Base-by-base conservation (phyloP, 164 flowering plant species). In the Echeveria elegans region DNA sequence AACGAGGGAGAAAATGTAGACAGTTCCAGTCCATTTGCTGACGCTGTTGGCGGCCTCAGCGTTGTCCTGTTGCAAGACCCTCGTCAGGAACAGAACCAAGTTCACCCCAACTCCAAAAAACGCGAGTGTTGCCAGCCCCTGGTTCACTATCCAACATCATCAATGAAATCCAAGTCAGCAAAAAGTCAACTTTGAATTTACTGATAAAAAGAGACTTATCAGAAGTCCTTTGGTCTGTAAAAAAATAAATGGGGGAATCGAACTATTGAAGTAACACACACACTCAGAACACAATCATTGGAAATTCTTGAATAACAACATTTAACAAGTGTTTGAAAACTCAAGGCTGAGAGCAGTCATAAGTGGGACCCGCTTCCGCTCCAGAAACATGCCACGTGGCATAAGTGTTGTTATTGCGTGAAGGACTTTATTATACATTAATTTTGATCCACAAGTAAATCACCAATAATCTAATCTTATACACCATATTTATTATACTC, bases 71-170 rank as follows among this genome's bases (percentile, higher is more conserved):
- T 52, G 58, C 58, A 52, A 23, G 28, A 52, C 58, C 29, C 58
- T 52, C 28, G 58, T 52, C 58, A 52, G 14, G 58, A 52, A 52
- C 58, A 52, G 12, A 7, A 52, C 58, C 58, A 52, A 29, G 28
- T 52, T 52, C 29, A 52, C 58, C 28, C 58, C 58, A 52, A 52
- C 58, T 52, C 58, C 58, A 23, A 52, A 52, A 52, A 52, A 52
- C 29, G 58, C 58, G 28, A 52, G 28, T 9, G 58, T 52, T 52
- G 58, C 58, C 14, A 52, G 58, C 58, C 58, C 58, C 26, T 52
- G 58, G 58, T 52, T 52, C 58, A 52, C 58, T 52, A 29, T 23
- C 28, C 7, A 23, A 23, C 14, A 23, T 52, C 26, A 52, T n/a
- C n/a, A n/a, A n/a, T n/a, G 23, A 52, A 52, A 8, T 6, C 15